phyloP scores from a whole-genome alignment of 495 filamentous ascomycete genomes.

The Penicillium paxilli region DNA sequence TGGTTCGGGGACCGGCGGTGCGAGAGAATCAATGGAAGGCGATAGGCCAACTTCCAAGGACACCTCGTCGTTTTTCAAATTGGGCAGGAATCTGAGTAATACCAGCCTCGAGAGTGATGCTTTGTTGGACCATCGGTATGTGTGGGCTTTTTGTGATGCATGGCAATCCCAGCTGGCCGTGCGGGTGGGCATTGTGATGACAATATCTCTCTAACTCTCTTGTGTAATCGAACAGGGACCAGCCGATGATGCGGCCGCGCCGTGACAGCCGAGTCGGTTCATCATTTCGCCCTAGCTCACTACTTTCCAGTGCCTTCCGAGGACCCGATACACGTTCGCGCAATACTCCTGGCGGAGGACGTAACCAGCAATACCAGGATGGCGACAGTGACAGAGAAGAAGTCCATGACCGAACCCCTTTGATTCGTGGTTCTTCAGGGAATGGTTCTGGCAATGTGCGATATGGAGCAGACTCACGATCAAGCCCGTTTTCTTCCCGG shows the following conservation, averaged over 20 bases:
- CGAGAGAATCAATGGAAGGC: slow-evolving; percentile 27
- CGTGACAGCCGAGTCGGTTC: slow-evolving; percentile 56
- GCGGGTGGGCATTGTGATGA: too few species aligned
- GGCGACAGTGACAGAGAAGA: slow-evolving; percentile 55
- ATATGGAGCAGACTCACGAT: slow-evolving; percentile 42
- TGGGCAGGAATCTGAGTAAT: slow-evolving; percentile 63
- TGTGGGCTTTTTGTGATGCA: background rate
- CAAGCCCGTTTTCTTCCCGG: slow-evolving; percentile 29
- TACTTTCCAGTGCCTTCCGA: slow-evolving; percentile 27
- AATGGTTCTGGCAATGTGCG: slow-evolving; percentile 23
- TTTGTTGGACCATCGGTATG: slow-evolving; percentile 76
- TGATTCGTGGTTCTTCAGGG: slow-evolving; percentile 33
- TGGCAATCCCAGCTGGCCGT: too few species aligned
- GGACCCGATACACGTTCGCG: slow-evolving; percentile 24
- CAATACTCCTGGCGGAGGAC: slow-evolving; percentile 28
- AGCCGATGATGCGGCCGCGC: slow-evolving; percentile 68
- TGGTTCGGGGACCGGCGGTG: slow-evolving; percentile 22
- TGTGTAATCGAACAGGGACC: slow-evolving; percentile 52
- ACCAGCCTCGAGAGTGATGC: slow-evolving; percentile 82
- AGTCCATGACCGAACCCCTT: slow-evolving; percentile 41
- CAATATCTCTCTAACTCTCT: slow-evolving; percentile 5
- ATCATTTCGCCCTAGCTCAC: slow-evolving; percentile 47
- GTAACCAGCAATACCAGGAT: slow-evolving; percentile 24
- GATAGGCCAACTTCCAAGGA: slow-evolving; percentile 30
- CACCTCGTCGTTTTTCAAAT: slow-evolving; percentile 56